phyloP scores from a whole-genome alignment of 2,329 filamentous ascomycete genomes.

The Trichophyton rubrum region DNA sequence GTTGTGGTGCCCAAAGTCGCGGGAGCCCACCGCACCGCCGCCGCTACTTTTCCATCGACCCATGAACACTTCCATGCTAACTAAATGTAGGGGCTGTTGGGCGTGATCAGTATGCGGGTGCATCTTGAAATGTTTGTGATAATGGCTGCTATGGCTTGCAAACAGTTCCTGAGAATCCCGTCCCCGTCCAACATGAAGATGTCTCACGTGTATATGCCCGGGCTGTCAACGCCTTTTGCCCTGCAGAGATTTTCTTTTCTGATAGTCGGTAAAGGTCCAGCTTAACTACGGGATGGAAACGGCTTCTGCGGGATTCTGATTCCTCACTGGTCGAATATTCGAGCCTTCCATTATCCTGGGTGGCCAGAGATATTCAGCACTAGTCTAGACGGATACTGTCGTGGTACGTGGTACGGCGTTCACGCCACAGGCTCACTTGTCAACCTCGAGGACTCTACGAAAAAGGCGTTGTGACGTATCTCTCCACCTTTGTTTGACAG shows the following conservation, averaged over 20 bases:
- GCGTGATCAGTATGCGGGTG: neutral
- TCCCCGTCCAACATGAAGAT: neutral
- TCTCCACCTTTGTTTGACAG: neutral
- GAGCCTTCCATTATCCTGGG: neutral
- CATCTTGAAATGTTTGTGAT: neutral
- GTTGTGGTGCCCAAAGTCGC: neutral
- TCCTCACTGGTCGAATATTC: neutral
- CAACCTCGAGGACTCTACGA: neutral
- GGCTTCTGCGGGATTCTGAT: neutral
- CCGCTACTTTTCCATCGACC: neutral
- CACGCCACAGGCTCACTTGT: slow-evolving; percentile 1
- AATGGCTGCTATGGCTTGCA: neutral
- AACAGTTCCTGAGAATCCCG: neutral
- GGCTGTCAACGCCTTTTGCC: neutral
- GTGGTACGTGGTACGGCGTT: neutral
- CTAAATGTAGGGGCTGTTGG: neutral
- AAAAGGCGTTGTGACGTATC: slow-evolving; percentile 1
- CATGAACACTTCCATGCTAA: neutral
- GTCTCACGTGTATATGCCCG: neutral
- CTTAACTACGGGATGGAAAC: neutral
- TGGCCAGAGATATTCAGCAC: neutral
- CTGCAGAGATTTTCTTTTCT: neutral
- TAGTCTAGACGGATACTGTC: neutral
- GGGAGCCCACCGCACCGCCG: neutral
- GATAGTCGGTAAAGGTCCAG: neutral